phyloP scores from a whole-genome alignment of 1,284 basidiomycete genomes.

The Puccinia hordei region DNA sequence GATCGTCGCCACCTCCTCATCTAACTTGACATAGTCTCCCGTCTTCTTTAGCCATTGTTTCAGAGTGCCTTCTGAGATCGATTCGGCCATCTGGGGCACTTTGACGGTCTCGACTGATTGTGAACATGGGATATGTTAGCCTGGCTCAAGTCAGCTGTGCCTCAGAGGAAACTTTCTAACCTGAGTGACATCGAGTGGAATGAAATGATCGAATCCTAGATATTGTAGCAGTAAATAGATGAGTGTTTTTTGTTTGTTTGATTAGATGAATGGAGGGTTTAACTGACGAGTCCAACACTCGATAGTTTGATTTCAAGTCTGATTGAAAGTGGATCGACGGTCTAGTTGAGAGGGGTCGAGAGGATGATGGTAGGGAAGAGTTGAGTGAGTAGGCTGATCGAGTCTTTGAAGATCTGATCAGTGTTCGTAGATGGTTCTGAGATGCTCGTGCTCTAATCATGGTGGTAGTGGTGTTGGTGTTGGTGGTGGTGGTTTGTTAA shows the following conservation, averaged over 20 bases:
- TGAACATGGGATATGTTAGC: neutral
- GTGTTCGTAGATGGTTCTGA: slow-evolving; percentile 11
- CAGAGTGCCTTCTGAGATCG: slow-evolving; percentile 94
- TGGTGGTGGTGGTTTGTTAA: neutral
- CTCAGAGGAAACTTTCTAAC: neutral
- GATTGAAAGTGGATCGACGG: neutral
- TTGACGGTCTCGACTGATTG: slow-evolving; percentile 71
- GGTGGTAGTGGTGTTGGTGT: neutral
- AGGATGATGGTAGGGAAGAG: neutral
- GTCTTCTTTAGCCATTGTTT: slow-evolving; percentile 94
- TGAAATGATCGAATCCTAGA: slow-evolving; percentile 22
- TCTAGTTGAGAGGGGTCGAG: neutral
- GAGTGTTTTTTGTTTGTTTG: neutral
- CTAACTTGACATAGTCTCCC: slow-evolving; percentile 83
- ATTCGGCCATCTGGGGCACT: slow-evolving; percentile 98
- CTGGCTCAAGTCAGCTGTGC: neutral
- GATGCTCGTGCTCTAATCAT: slow-evolving; percentile 4
- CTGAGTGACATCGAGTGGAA: neutral
- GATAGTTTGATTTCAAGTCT: neutral
- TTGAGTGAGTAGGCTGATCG: slow-evolving; percentile 7
- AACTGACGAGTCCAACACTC: neutral
- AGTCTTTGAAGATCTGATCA: neutral
- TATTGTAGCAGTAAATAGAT: neutral
- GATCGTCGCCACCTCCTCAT: slow-evolving; percentile 96
- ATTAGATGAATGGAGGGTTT: neutral